Evolutionary conservation across 2,329 filamentous ascomycete species (phyloP), one percentile per base, ranked within the genome.

Genomic region (Daldinia sp.): DNA sequence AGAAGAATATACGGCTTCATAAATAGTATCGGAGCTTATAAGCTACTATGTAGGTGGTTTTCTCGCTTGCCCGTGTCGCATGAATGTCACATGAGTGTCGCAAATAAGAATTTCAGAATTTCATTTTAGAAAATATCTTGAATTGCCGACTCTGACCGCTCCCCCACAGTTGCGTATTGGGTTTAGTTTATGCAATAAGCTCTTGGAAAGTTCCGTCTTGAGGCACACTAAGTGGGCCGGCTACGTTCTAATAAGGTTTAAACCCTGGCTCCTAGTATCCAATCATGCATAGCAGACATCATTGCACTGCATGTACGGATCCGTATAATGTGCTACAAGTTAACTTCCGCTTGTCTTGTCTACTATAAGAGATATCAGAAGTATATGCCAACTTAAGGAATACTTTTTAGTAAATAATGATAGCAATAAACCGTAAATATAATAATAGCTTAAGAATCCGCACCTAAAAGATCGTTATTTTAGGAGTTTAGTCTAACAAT

Each of bases 91-190:
- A n/a, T n/a, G n/a, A n/a, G 10, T 21, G 48, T 58, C 47, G 53
- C 49, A 59, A 52, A 10, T 10, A n/a, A 19, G 55, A 57, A 63
- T 13, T 15, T 29, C 10, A n/a, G 32, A 56, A 59, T 52, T 27
- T 49, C 23, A 45, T 34, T 4, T 39, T 53, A 23, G 34, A 66
- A 68, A 67, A 64, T 60, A 60, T 39, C 17, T 35, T 51, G 48
- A 67, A 68, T 61, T 68, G 61, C 65, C 62, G 45, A 9, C 7
- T 57, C 45, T 63, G 68, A 72, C 71, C 70, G 71, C 71, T 50
- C 49, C 61, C 35, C 55, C 29, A 21, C 34, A 15, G 30, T 13
- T 35, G 21, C 41, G 1, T 1, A 54, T 64, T 30, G 6, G 53
- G 71, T 21, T 53, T 71, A 72, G 69, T 53, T 7, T n/a, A 41